A percentile compares a stretch with the other conserved stretches of the same genome.
phyloP scores from a whole-genome alignment of 2,329 filamentous ascomycete genomes.

The Lachnellula occidentalis region DNA sequence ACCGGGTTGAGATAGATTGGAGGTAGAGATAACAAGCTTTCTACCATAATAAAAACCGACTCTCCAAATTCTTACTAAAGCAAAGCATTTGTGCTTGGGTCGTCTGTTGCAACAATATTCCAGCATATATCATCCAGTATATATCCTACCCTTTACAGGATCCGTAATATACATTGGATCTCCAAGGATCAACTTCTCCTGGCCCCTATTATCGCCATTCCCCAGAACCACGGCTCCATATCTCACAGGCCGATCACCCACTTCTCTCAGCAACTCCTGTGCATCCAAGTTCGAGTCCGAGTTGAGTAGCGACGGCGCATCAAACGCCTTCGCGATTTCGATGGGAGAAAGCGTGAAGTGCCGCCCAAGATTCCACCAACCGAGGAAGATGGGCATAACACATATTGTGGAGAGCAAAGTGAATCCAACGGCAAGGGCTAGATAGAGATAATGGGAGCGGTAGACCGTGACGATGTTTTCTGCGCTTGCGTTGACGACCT shows the following conservation, averaged over 20 bases:
- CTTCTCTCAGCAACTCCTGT: not conserved
- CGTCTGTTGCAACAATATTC: not conserved
- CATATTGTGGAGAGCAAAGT: not conserved
- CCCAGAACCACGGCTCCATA: not conserved
- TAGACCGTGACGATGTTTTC: not conserved
- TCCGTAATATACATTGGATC: not conserved
- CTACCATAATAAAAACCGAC: too few relatives aligned
- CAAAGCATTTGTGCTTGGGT: not conserved
- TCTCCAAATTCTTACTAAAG: not conserved
- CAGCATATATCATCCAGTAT: not conserved
- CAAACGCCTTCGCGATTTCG: conserved; percentile 15
- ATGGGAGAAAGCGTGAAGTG: conserved; percentile 9
- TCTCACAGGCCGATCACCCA: not conserved
- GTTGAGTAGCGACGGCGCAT: conserved; percentile 4
- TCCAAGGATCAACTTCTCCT: not conserved
- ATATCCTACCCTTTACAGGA: not conserved
- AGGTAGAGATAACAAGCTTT: not conserved
- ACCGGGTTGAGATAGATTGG: not conserved
- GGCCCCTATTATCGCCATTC: not conserved
- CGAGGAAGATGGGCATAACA: conserved; percentile 7
- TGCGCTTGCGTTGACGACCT: not conserved
- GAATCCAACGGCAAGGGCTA: not conserved
- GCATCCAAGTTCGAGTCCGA: not conserved
- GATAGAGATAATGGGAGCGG: conserved; percentile 1
- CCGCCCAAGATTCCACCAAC: conserved; percentile 11